A percentile compares a stretch with the other conserved stretches of the same genome.
Conservation (phyloP, 768 basidiomycete genomes). For the Agrocybe pediades region DNA sequence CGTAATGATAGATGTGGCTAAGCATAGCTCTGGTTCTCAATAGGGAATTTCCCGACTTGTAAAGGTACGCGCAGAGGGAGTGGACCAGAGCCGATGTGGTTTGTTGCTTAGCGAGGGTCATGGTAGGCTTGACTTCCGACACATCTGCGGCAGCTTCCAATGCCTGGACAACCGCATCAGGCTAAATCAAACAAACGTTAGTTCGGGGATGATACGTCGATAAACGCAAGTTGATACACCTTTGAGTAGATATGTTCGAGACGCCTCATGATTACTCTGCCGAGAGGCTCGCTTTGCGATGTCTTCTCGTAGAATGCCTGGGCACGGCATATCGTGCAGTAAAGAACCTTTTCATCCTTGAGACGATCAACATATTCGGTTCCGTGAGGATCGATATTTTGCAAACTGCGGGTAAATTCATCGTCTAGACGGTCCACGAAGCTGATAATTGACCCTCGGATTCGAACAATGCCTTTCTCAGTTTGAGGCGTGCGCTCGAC, state of each 20-base stretch:
- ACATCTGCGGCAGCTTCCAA: conserved; percentile 72
- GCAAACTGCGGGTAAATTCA: conserved; percentile 95
- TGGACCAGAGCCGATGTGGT: conserved; percentile 82
- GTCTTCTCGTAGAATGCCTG: conserved; percentile 90
- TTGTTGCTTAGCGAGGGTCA: conserved; percentile 56
- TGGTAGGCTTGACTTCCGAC: conserved; percentile 60
- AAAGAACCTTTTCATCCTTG: conserved; percentile 94
- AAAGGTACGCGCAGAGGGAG: conserved; percentile 87
- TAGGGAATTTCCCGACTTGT: conserved; percentile 88
- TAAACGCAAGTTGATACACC: conserved; percentile 49
- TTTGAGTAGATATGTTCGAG: conserved; percentile 98
- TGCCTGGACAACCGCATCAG: conserved; percentile 88
- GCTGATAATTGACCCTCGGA: conserved; percentile 95
- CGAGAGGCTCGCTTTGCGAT: conserved; percentile 73
- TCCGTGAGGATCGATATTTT: conserved; percentile 98
- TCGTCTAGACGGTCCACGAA: conserved; percentile 96
- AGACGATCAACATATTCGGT: conserved; percentile 98
- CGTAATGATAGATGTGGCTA: conserved; percentile 96
- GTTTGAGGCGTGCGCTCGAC: conserved; percentile 76
- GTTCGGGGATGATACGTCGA: neutral
- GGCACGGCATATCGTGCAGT: conserved; percentile 90
- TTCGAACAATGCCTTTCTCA: conserved; percentile 76
- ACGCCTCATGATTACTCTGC: conserved; percentile 90
- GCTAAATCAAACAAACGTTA: conserved; percentile 47
- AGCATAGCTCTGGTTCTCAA: conserved; percentile 97